Percentiles rank a stretch among this genome's conserved stretches.
Evolutionary conservation across 2,329 filamentous ascomycete species (phyloP).

Genomic region (Fusarium virguliforme): DNA sequence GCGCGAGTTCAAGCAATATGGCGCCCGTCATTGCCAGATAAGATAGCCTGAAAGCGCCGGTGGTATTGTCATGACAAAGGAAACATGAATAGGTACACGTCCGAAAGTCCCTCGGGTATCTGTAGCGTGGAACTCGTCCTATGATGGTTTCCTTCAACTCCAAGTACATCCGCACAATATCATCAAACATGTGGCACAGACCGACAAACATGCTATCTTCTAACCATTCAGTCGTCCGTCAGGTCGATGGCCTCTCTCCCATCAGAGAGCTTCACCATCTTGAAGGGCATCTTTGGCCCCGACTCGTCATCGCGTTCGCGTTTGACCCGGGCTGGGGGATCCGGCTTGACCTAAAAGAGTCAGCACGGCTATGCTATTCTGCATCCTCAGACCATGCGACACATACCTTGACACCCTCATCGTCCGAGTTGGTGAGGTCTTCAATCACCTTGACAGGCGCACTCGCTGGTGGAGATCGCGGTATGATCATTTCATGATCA

Average conservation of each 20-base stretch:
- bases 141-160: background rate
- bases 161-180: background rate
- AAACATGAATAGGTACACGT: background rate
- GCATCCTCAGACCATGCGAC: background rate
- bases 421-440: conserved; percentile 1
- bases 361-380: background rate
- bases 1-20: no score
- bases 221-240: background rate
- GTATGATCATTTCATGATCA: conserved; percentile 1
- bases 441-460: background rate
- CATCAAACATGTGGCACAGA: background rate
- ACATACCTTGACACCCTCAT: background rate
- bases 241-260: background rate
- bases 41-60: background rate
- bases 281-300: background rate
- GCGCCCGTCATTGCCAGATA: background rate
- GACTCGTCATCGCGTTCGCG: background rate
- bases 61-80: background rate
- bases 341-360: background rate
- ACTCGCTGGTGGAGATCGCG: background rate
- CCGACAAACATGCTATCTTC: background rate
- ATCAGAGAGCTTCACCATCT: conserved; percentile 5
- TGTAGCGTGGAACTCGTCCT: background rate
- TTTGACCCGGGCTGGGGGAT: background rate
- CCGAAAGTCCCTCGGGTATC: background rate